Base-by-base conservation (phyloP, 2,329 filamentous ascomycete genomes). In the Hysterium pulicare region DNA sequence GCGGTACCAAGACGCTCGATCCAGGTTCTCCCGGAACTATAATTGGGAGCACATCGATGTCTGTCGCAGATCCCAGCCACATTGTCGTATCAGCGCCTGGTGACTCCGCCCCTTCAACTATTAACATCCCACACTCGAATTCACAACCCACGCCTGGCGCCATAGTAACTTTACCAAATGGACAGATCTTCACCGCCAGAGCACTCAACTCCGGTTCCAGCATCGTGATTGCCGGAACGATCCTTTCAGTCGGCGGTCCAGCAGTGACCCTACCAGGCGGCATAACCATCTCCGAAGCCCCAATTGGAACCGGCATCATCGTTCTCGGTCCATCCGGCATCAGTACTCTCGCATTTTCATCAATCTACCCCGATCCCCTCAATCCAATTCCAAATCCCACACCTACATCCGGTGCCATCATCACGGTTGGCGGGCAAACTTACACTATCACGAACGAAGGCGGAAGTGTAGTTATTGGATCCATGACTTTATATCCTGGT, bases 181-280 rank as follows among this genome's bases (percentile, higher is more conserved):
- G 20, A 20, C 20, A 22, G 13, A 23, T 38, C 21, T 2, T 38
- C 8, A 38, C 35, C 6, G 35, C 35, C 13, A n/a, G n/a, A n/a
- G n/a, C n/a, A n/a, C 24, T 23, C 2, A 23, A 24, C 28, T 5
- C 17, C 21, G 35, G 35, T 23, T 6, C 6, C 13, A 26, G 35
- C 21, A 23, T 38, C 21, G 35, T 38, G 11, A 15, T 38, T n/a
- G 22, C 15, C 20, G 35, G 35, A n/a, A 24, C 10, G 9, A 42
- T 36, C 8, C 46, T 50, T 26, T 38, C 41, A 15, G 42, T 45
- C 5, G 47, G 47, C 30, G 43, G 17, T 10, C 47, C 49, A 4
- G 40, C 51, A 3, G 15, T 51, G 30, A 51, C 50, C 10, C 28
- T 51, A 15, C 44, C 45, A 9, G 36, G 42, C 39, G 50, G 50